Evolutionary conservation across 1,139 yeast genomes (phyloP).

Genomic region (Taiozyma sp.): DNA sequence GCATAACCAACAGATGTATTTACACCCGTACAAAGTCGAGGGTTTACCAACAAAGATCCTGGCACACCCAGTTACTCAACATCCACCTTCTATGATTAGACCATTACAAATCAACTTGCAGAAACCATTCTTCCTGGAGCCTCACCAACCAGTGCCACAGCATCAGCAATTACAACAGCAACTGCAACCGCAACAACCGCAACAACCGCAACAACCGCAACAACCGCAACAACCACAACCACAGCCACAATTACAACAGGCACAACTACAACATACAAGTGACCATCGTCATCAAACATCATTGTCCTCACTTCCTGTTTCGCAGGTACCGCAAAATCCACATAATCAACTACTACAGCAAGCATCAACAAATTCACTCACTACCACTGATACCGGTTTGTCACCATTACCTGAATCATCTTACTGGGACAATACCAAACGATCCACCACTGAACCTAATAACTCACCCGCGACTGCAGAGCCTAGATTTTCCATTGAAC

Average conservation of each 20-base stretch:
- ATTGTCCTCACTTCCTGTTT: background rate
- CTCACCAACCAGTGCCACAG: background rate
- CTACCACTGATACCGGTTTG: background rate
- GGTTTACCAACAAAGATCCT: conserved; percentile 19
- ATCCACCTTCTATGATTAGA: conserved; percentile 11
- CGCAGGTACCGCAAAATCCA: conserved; percentile 1
- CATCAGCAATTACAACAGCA: background rate
- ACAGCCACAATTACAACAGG: background rate
- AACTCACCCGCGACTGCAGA: background rate
- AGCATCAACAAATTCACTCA: background rate
- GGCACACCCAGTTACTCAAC: conserved; percentile 6
- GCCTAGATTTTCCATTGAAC: conserved; percentile 14
- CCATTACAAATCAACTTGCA: conserved; percentile 20
- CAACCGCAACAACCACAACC: background rate
- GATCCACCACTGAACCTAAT: background rate
- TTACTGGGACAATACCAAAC: background rate
- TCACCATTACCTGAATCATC: background rate
- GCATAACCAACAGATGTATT: conserved; percentile 7
- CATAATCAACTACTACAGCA: background rate
- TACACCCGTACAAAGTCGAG: conserved; percentile 15
- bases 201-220: background rate
- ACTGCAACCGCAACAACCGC: background rate
- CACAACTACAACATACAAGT: background rate
- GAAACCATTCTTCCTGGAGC: conserved; percentile 10
- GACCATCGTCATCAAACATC: background rate